phyloP scores from a whole-genome alignment of 257 asterid genomes.

The Cynanchum wilfordii region DNA sequence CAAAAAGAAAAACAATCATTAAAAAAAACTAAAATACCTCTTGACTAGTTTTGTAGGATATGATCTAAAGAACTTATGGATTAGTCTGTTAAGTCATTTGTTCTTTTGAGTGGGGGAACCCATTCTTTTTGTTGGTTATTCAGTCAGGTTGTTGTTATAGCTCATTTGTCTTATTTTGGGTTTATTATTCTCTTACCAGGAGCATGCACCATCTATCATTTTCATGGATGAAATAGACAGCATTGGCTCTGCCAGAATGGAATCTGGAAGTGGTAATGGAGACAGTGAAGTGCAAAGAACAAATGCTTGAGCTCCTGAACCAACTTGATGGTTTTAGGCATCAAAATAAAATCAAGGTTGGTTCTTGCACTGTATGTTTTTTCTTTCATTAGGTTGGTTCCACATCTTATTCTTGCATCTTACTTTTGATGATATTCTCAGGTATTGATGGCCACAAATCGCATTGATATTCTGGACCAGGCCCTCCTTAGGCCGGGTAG shows the following conservation, averaged over 20 bases:
- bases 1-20: too few species aligned
- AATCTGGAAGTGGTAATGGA: constrained; percentile 86
- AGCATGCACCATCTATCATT: constrained; percentile 89
- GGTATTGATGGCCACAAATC: constrained; percentile 93
- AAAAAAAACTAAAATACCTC: too few species aligned
- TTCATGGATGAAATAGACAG: constrained; percentile 95
- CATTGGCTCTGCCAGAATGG: constrained; percentile 90
- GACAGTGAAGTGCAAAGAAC: constrained; percentile 95
- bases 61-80: neutral
- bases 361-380: neutral
- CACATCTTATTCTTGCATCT: neutral
- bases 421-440: constrained; percentile 16
- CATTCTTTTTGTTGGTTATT: neutral
- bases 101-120: neutral
- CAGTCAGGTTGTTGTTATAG: neutral
- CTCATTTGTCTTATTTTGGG: neutral
- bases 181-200: constrained; percentile 30
- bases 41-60: neutral
- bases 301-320: constrained; percentile 87
- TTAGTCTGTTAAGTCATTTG: neutral
- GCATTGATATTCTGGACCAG: constrained; percentile 84
- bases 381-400: neutral
- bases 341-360: constrained; percentile 78
- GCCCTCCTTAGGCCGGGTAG: constrained; percentile 93
- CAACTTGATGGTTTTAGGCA: constrained; percentile 94